phyloP scores from a whole-genome alignment of 108 stramenopile species.

The Skeletonema menzelii region DNA sequence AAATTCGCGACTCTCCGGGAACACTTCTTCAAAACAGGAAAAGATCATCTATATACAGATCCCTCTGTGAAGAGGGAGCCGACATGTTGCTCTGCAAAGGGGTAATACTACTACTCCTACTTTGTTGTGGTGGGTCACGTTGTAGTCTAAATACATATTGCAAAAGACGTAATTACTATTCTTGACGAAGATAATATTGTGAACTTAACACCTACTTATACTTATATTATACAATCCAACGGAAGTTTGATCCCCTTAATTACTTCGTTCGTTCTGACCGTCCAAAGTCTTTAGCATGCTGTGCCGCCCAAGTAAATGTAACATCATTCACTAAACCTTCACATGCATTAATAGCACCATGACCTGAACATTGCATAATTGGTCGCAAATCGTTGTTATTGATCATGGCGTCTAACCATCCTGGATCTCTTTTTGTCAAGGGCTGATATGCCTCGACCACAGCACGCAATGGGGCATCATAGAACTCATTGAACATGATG shows the following conservation, averaged over 20 bases:
- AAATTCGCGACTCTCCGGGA: too few relatives aligned
- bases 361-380: neutral
- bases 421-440: neutral
- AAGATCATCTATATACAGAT: too few relatives aligned
- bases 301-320: neutral
- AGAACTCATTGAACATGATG: neutral
- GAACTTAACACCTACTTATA: neutral
- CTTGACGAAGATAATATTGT: too few relatives aligned
- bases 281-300: neutral
- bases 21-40: too few relatives aligned
- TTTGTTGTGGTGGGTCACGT: too few relatives aligned
- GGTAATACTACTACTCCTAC: too few relatives aligned
- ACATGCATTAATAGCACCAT: neutral
- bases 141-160: neutral
- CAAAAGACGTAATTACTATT: too few relatives aligned
- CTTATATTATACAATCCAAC: neutral
- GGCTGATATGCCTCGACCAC: slow-evolving; percentile 1
- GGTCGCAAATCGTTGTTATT: neutral
- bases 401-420: neutral
- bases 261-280: neutral
- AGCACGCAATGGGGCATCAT: neutral
- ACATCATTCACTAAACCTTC: neutral
- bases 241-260: neutral
- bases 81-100: too few relatives aligned
- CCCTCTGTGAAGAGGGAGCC: too few relatives aligned